These are phyloP conservation scores for Jamesozyma rosinii DNA, from an alignment of 805 yeast species.

Conservation along the genomic window DNA sequence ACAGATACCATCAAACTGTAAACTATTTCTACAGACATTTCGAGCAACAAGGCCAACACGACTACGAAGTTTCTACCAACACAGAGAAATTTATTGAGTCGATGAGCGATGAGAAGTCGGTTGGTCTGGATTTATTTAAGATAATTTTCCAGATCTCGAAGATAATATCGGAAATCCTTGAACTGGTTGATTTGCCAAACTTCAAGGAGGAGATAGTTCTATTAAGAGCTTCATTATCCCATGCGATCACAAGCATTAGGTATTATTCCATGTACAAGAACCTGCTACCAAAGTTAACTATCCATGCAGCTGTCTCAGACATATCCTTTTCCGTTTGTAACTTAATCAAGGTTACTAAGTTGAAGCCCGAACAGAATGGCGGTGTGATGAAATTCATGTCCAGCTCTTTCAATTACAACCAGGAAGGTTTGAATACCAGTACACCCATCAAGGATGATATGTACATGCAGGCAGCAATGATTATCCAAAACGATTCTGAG, in stretches of 20 bases:
- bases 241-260: slow-evolving; percentile 66
- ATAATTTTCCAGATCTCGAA: slow-evolving; percentile 20
- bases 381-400: not conserved
- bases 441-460: not conserved
- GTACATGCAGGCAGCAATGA: not conserved
- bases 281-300: slow-evolving; percentile 56
- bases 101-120: slow-evolving; percentile 1
- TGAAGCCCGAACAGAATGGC: slow-evolving; percentile 1
- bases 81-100: not conserved
- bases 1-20: slow-evolving; percentile 6
- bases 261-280: slow-evolving; percentile 53
- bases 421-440: not conserved
- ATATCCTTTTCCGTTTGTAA: slow-evolving; percentile 58
- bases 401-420: not conserved
- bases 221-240: slow-evolving; percentile 57
- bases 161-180: slow-evolving; percentile 14
- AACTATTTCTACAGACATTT: slow-evolving; percentile 8
- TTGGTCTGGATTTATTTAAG: slow-evolving; percentile 18
- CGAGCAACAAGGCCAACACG: not conserved
- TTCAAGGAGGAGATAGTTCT: slow-evolving; percentile 37
- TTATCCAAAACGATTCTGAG: not conserved
- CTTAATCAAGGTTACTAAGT: slow-evolving; percentile 30
- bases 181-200: slow-evolving; percentile 17
- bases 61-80: not conserved
- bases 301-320: slow-evolving; percentile 71